These are phyloP conservation scores for Kazachstania taianensis DNA, from an alignment of 805 yeast genomes.

Conservation along the genomic window DNA sequence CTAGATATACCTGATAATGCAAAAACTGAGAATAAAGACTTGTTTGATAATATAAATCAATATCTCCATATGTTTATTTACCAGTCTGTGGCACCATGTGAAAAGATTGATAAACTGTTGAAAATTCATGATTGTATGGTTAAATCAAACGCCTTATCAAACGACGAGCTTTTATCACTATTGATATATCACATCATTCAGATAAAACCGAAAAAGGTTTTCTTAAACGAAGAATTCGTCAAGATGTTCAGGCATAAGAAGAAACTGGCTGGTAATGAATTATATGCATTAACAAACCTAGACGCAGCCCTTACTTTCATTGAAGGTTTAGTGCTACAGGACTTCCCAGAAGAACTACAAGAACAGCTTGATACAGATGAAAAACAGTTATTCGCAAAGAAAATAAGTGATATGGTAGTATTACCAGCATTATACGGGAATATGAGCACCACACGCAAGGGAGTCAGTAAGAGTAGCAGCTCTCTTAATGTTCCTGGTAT, in stretches of 20 bases:
- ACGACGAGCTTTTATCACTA: conserved; percentile 26
- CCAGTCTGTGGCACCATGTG: conserved; percentile 23
- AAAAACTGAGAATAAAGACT: conserved; percentile 6
- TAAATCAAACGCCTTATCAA: conserved; percentile 19
- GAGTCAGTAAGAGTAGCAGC: neutral
- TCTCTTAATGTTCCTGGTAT: neutral
- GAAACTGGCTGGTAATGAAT: conserved; percentile 25
- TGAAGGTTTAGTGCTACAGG: conserved; percentile 20
- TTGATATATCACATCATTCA: conserved; percentile 23
- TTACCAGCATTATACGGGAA: conserved; percentile 9
- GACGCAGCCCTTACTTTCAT: conserved; percentile 28
- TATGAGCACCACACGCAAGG: neutral
- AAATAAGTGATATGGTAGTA: conserved; percentile 15
- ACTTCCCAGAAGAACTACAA: conserved; percentile 16
- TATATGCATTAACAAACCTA: conserved; percentile 26
- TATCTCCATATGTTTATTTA: conserved; percentile 14
- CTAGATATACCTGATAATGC: conserved; percentile 14
- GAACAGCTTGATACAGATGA: conserved; percentile 12
- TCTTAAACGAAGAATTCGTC: conserved; percentile 23
- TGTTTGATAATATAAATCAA: conserved; percentile 10
- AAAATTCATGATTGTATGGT: conserved; percentile 22
- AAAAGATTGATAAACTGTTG: conserved; percentile 20
- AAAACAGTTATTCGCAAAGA: conserved; percentile 9
- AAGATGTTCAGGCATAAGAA: conserved; percentile 27
- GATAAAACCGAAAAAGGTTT: conserved; percentile 17